Conservation (phyloP, 225 moss, liverwort and hornwort genomes). For the Ulota crispa region DNA sequence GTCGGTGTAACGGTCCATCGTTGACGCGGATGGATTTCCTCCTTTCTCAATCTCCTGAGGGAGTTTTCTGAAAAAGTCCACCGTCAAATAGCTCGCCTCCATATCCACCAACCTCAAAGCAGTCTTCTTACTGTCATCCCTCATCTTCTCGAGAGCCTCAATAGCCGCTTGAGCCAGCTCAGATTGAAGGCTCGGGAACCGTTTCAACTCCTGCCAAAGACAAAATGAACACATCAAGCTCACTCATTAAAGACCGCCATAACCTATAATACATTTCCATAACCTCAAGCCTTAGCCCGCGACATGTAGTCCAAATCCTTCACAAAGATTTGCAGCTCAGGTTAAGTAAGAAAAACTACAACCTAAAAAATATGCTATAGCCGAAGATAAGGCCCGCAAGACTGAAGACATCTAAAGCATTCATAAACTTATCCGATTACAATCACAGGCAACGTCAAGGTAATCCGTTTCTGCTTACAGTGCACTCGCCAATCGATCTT, state of each 20-base stretch:
- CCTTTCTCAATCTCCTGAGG: slow-evolving; percentile 97
- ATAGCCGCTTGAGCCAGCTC: slow-evolving; percentile 87
- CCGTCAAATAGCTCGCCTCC: slow-evolving; percentile 96
- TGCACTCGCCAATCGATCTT: slow-evolving; percentile 76
- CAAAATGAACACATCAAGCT: not conserved
- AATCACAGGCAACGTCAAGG: slow-evolving; percentile 6
- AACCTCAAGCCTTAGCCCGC: not conserved
- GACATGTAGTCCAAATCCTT: not conserved
- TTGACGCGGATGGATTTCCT: slow-evolving; percentile 70
- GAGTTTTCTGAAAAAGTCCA: slow-evolving; percentile 92
- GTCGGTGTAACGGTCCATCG: slow-evolving; percentile 92
- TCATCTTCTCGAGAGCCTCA: slow-evolving; percentile 86
- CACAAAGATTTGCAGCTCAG: not conserved
- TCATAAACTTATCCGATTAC: not conserved
- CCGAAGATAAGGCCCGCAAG: not conserved
- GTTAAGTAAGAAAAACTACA: not conserved
- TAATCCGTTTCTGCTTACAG: slow-evolving; percentile 36
- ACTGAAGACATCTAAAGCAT: not conserved
- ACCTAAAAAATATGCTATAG: not conserved
- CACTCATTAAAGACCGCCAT: not conserved
- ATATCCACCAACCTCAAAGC: slow-evolving; percentile 86
- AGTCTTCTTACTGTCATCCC: slow-evolving; percentile 86
- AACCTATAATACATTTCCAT: not conserved
- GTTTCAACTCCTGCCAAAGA: slow-evolving; percentile 65
- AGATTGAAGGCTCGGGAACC: slow-evolving; percentile 86